phyloP scores from a whole-genome alignment of 164 flowering plant species.

The Paratinospora sagittata region DNA sequence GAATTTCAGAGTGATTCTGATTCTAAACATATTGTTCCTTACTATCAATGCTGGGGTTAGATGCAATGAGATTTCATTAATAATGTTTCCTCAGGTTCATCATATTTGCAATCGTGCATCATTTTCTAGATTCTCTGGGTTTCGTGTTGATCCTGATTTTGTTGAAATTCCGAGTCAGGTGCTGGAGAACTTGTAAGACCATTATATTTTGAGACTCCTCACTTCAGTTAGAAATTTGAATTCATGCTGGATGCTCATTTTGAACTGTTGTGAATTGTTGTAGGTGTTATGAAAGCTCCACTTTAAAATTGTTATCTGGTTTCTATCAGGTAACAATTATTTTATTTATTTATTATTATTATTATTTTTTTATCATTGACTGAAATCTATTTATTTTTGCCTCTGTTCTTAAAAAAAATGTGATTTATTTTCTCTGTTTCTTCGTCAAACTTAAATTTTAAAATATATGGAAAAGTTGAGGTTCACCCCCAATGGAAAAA shows the following conservation, averaged over 20 bases:
- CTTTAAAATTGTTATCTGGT: conserved; percentile 82
- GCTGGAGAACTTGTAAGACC: conserved; percentile 72
- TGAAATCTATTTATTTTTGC: not conserved
- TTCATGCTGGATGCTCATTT: conserved; percentile 5
- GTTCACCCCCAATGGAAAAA: not conserved
- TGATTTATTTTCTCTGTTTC: not conserved
- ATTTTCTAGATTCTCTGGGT: conserved; percentile 83
- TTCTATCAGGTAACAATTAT: conserved; percentile 74
- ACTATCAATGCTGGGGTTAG: not conserved
- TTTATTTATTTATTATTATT: no score
- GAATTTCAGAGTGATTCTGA: no score
- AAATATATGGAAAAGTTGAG: not conserved
- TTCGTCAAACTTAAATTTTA: not conserved
- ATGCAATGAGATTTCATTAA: conserved; percentile 7
- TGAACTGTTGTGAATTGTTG: conserved; percentile 14
- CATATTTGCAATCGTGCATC: conserved; percentile 86
- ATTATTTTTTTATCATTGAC: not conserved
- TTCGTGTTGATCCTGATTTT: conserved; percentile 84
- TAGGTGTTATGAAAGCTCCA: conserved; percentile 82
- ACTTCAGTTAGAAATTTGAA: not conserved
- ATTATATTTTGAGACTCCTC: not conserved
- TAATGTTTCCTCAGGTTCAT: conserved; percentile 52
- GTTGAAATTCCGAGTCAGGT: conserved; percentile 81
- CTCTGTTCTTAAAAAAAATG: conserved; percentile 1
- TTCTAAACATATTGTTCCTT: not conserved